Percentiles rank a stretch among this genome's conserved stretches.
Conservation (phyloP, 106 monocot genomes). For the Platanthera guangdongensis region DNA sequence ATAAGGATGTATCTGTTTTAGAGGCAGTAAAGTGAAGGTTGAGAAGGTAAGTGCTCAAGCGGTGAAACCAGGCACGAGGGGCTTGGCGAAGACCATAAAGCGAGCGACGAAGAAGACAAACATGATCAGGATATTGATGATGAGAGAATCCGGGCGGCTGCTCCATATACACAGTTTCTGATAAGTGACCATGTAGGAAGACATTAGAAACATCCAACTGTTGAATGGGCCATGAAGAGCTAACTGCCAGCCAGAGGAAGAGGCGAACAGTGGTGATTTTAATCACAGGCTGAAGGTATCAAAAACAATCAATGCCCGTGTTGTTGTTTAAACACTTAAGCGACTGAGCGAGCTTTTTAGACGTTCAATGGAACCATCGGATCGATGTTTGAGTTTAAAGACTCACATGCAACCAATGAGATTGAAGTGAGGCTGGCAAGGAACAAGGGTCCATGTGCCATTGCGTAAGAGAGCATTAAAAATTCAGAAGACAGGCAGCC, state of each 20-base stretch:
- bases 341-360: not conserved
- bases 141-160: not conserved
- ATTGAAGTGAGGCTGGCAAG: not conserved
- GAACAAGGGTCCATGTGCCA: not conserved
- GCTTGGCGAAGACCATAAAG: not conserved
- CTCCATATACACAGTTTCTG: not conserved
- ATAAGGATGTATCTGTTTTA: too few relatives aligned
- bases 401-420: not conserved
- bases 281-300: constrained; percentile 5
- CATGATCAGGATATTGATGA: not conserved
- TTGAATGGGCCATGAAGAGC: not conserved
- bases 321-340: not conserved
- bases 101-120: not conserved
- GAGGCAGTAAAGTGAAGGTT: too few relatives aligned
- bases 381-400: too few relatives aligned
- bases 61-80: too few relatives aligned
- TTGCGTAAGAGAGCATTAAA: constrained; percentile 3
- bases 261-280: not conserved
- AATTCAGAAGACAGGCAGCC: not conserved
- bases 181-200: not conserved
- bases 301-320: not conserved
- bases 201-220: not conserved
- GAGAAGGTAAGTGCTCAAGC: too few relatives aligned
- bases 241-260: not conserved
- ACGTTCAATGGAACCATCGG: too few relatives aligned